phyloP scores from a whole-genome alignment of 1,284 basidiomycete species.

The Papiliotrema fonsecae region DNA sequence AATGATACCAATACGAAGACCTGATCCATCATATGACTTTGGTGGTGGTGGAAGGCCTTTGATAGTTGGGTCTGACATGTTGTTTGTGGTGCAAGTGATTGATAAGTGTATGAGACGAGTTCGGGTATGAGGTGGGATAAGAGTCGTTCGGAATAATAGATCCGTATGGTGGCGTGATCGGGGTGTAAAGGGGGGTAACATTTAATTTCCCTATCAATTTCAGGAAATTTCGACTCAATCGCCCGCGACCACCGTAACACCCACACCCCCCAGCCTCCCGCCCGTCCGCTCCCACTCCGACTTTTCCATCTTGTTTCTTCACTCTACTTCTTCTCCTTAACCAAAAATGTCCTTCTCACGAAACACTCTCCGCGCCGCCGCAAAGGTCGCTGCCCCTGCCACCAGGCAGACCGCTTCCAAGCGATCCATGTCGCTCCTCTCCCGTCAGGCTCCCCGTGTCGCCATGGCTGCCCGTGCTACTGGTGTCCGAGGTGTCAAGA shows the following conservation, averaged over 20 bases:
- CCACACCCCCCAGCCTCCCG: neutral
- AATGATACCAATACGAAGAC: constrained; percentile 78
- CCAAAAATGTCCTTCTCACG: constrained; percentile 43
- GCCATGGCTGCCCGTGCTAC: constrained; percentile 43
- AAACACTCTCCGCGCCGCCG: constrained; percentile 41
- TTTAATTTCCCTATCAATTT: neutral
- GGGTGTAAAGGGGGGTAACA: no score
- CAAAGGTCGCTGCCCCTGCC: constrained; percentile 51
- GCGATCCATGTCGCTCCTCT: constrained; percentile 69
- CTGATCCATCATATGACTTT: constrained; percentile 67
- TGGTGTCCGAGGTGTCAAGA: constrained; percentile 77
- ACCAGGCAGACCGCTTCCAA: constrained; percentile 34
- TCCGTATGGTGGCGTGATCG: no score
- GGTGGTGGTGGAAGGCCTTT: constrained; percentile 69
- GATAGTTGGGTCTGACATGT: constrained; percentile 52
- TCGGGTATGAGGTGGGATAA: neutral
- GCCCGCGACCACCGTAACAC: neutral
- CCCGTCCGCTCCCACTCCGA: neutral
- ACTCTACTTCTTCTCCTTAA: neutral
- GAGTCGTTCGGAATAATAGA: no score
- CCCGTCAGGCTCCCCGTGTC: constrained; percentile 52
- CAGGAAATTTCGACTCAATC: neutral
- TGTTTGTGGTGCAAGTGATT: constrained; percentile 1
- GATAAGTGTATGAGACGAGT: constrained; percentile 1
- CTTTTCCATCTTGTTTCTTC: neutral